phyloP scores from a whole-genome alignment of 305 asterid genomes.

The Fraxinus xanthoxyloides region DNA sequence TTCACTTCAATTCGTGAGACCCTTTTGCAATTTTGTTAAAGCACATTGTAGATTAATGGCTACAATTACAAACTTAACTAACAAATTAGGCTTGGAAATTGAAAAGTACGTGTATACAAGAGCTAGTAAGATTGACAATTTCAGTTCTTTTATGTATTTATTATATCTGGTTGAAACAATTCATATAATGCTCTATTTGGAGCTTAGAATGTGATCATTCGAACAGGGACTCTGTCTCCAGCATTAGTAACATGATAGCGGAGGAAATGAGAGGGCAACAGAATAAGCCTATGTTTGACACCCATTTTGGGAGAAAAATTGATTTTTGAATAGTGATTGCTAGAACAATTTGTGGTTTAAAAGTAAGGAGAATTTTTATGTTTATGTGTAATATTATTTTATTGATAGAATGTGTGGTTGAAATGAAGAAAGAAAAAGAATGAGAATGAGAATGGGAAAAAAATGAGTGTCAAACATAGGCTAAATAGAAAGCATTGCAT shows the following conservation, averaged over 20 bases:
- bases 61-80: too few species aligned
- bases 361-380: too few species aligned
- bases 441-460: too few species aligned
- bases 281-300: too few species aligned
- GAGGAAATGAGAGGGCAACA: constrained; percentile 62
- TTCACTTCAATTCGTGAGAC: constrained; percentile 37
- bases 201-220: constrained; percentile 8
- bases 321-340: too few species aligned
- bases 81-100: neutral
- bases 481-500: too few species aligned
- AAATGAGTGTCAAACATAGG: too few species aligned
- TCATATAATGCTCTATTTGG: neutral
- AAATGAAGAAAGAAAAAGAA: too few species aligned
- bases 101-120: neutral
- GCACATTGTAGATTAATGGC: neutral
- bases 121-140: neutral
- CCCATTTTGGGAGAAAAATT: too few species aligned
- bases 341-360: too few species aligned
- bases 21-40: neutral
- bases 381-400: too few species aligned
- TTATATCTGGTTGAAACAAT: neutral
- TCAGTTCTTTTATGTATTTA: neutral
- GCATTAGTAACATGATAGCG: constrained; percentile 48
- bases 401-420: too few species aligned
- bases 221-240: constrained; percentile 54